Percentiles rank a stretch among this genome's conserved stretches.
These are phyloP conservation scores for Podospora tetraspora DNA, from an alignment of 495 filamentous ascomycete genomes.

Conservation along the genomic window DNA sequence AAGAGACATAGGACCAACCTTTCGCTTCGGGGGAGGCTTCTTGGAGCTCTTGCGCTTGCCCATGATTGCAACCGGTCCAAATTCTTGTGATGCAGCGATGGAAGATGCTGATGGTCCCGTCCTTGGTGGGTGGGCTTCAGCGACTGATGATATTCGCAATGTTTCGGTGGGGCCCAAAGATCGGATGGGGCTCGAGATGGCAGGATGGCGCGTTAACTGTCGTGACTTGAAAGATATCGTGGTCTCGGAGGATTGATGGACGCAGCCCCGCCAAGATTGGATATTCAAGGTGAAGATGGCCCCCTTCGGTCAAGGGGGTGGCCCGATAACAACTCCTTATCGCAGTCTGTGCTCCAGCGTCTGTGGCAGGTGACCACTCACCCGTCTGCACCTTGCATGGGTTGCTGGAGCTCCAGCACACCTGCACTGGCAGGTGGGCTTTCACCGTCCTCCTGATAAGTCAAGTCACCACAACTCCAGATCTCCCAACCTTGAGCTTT, in stretches of 20 bases:
- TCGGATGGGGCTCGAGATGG: not conserved
- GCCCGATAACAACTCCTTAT: not conserved
- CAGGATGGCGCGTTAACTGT: not conserved
- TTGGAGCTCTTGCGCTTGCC: conserved; percentile 12
- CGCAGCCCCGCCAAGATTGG: not conserved
- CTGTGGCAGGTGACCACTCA: not conserved
- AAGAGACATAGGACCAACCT: not conserved
- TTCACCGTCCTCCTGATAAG: not conserved
- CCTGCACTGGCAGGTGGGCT: not conserved
- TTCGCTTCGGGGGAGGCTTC: conserved; percentile 8
- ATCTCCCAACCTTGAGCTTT: not conserved
- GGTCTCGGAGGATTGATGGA: not conserved
- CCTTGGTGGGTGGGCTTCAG: not conserved
- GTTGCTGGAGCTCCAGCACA: not conserved
- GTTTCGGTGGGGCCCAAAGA: not conserved
- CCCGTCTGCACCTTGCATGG: not conserved
- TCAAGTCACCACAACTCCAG: not conserved
- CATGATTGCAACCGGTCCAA: not conserved
- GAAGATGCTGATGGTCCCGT: not conserved
- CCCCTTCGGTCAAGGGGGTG: not conserved
- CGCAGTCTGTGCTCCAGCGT: not conserved
- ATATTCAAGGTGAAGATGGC: not conserved
- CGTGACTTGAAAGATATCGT: not conserved
- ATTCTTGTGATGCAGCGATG: not conserved
- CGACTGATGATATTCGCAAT: not conserved